Conservation (phyloP, 345 rosid species). For the Moricandia arvensis region DNA sequence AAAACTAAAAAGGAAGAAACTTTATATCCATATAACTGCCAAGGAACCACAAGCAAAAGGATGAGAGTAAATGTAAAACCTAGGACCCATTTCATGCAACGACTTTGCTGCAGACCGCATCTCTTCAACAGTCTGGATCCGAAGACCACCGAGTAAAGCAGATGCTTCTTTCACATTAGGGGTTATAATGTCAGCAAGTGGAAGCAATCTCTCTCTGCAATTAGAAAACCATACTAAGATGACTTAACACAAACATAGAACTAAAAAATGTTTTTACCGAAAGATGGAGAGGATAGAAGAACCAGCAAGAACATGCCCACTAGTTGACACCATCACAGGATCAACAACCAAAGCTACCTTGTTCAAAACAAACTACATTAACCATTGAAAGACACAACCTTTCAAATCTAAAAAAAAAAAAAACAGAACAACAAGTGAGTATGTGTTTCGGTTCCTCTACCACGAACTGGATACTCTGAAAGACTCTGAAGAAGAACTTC, state of each 20-base stretch:
- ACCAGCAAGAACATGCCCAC: constrained; percentile 85
- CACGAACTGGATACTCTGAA: constrained; percentile 59
- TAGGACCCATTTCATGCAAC: constrained; percentile 76
- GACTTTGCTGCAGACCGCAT: constrained; percentile 74
- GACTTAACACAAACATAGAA: background rate
- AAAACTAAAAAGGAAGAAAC: background rate
- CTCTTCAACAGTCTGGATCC: constrained; percentile 60
- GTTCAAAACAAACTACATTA: constrained; percentile 25
- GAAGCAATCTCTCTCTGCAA: constrained; percentile 78
- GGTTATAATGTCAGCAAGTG: constrained; percentile 79
- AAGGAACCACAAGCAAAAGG: background rate
- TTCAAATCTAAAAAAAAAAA: background rate
- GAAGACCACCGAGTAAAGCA: constrained; percentile 69
- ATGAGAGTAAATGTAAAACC: constrained; percentile 48
- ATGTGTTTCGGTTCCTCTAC: constrained; percentile 38
- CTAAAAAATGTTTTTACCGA: constrained; percentile 41
- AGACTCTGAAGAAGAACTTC: constrained; percentile 57
- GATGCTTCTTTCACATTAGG: constrained; percentile 94
- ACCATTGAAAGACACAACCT: background rate
- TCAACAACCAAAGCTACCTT: constrained; percentile 94
- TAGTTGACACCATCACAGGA: constrained; percentile 97
- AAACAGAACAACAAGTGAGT: background rate
- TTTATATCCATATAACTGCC: background rate
- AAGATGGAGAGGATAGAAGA: constrained; percentile 66
- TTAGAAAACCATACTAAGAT: constrained; percentile 20